These are phyloP conservation scores for Periconia sp. DNA, from an alignment of 2,329 filamentous ascomycete genomes.

Conservation along the genomic window DNA sequence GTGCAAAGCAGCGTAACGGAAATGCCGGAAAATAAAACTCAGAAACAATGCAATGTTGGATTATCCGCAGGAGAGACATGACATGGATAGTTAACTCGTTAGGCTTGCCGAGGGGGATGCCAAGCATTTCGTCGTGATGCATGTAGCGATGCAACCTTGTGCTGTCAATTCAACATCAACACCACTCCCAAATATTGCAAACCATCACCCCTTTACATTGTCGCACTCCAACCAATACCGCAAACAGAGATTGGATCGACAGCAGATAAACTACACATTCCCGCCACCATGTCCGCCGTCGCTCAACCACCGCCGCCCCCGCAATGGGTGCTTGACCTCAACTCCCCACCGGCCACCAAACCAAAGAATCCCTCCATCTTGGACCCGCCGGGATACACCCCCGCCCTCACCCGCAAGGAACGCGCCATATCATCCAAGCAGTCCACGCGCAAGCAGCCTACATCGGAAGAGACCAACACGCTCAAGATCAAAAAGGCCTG, in stretches of 20 bases:
- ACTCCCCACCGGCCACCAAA: conserved; percentile 66
- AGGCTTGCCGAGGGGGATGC: conserved; percentile 9
- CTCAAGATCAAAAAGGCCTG: conserved; percentile 98
- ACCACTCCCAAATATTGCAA: no score
- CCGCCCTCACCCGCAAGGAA: conserved; percentile 46
- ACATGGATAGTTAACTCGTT: background rate
- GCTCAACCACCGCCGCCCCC: conserved; percentile 56
- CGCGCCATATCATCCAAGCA: conserved; percentile 36
- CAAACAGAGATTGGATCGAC: no score
- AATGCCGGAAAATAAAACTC: background rate
- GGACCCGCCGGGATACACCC: conserved; percentile 84
- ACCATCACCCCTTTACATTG: background rate
- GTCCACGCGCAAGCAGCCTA: conserved; percentile 65
- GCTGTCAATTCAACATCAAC: conserved; percentile 10
- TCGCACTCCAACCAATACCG: background rate
- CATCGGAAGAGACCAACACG: conserved; percentile 85
- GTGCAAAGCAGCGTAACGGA: background rate
- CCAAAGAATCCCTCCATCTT: conserved; percentile 69
- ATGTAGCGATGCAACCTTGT: background rate
- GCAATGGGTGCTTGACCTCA: conserved; percentile 81
- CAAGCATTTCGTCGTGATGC: conserved; percentile 9
- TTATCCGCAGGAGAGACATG: background rate
- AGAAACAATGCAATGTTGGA: background rate
- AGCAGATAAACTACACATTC: background rate
- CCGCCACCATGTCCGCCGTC: conserved; percentile 19